phyloP scores from a whole-genome alignment of 2,329 filamentous ascomycete species.

The Botrytis pseudocinerea region DNA sequence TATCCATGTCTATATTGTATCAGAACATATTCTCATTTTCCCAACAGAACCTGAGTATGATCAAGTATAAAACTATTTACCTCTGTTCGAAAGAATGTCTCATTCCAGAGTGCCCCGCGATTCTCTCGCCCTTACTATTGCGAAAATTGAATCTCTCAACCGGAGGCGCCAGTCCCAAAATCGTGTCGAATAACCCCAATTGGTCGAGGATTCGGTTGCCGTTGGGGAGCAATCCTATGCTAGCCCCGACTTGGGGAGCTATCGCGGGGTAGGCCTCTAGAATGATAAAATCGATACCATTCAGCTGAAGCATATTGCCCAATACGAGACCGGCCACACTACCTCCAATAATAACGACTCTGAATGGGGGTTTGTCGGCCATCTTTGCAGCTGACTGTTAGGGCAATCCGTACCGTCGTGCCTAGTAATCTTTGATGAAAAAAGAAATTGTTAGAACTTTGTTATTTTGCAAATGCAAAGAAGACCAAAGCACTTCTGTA shows the following conservation, averaged over 20 bases:
- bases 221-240: slow-evolving; percentile 48
- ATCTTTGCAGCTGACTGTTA: background rate
- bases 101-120: slow-evolving; percentile 11
- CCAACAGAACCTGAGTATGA: no score
- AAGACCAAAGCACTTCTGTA: background rate
- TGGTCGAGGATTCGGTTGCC: slow-evolving; percentile 52
- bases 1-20: slow-evolving; percentile 23
- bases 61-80: background rate
- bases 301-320: slow-evolving; percentile 48
- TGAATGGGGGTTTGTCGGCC: slow-evolving; percentile 21
- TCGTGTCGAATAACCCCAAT: slow-evolving; percentile 43
- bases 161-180: slow-evolving; percentile 12
- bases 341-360: slow-evolving; percentile 51
- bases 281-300: slow-evolving; percentile 50
- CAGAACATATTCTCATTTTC: background rate
- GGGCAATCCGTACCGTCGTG: background rate
- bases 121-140: slow-evolving; percentile 1
- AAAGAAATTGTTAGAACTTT: background rate
- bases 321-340: slow-evolving; percentile 51
- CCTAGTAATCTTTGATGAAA: background rate
- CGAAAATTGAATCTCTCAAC: slow-evolving; percentile 16
- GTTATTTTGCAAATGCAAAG: background rate
- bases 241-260: slow-evolving; percentile 50
- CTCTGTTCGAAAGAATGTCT: slow-evolving; percentile 6
- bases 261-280: slow-evolving; percentile 48